phyloP scores from a whole-genome alignment of 371 early-diverging fungal genomes.

The Mortierella sp. region DNA sequence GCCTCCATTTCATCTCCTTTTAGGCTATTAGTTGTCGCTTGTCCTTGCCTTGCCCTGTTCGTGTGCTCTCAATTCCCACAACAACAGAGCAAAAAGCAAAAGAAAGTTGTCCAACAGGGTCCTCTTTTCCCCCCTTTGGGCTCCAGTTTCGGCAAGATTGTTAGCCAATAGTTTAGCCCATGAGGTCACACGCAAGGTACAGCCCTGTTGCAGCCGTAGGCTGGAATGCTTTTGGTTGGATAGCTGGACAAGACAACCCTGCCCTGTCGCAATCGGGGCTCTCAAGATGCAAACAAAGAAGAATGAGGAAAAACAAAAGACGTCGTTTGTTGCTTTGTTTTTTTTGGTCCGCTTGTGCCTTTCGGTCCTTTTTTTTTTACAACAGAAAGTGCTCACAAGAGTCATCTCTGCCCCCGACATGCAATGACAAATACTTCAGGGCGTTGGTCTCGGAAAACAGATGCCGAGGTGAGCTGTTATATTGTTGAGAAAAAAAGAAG shows the following conservation, averaged over 20 bases:
- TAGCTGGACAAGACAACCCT: neutral
- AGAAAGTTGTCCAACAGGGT: neutral
- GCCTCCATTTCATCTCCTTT: neutral
- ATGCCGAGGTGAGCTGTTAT: neutral
- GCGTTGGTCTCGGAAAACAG: neutral
- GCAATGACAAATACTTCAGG: neutral
- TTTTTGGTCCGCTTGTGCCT: neutral
- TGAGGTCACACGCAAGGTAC: slow-evolving; percentile 2
- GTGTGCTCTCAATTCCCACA: neutral
- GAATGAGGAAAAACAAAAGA: no score
- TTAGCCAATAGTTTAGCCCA: neutral
- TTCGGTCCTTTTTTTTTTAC: no score
- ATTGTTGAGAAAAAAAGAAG: neutral
- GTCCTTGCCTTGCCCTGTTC: neutral
- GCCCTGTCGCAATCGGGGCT: neutral
- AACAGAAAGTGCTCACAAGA: neutral
- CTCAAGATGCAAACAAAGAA: neutral
- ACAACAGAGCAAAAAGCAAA: neutral
- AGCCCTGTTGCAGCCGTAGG: neutral
- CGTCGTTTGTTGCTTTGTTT: no score
- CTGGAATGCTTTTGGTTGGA: neutral
- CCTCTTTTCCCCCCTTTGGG: neutral
- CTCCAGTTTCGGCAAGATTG: slow-evolving; percentile 3
- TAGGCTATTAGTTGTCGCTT: neutral
- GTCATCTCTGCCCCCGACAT: neutral